Percentiles rank a stretch among this genome's conserved stretches.
These are phyloP conservation scores for Gaeumannomyces sp. DNA, from an alignment of 2,329 filamentous ascomycete genomes.

Conservation along the genomic window DNA sequence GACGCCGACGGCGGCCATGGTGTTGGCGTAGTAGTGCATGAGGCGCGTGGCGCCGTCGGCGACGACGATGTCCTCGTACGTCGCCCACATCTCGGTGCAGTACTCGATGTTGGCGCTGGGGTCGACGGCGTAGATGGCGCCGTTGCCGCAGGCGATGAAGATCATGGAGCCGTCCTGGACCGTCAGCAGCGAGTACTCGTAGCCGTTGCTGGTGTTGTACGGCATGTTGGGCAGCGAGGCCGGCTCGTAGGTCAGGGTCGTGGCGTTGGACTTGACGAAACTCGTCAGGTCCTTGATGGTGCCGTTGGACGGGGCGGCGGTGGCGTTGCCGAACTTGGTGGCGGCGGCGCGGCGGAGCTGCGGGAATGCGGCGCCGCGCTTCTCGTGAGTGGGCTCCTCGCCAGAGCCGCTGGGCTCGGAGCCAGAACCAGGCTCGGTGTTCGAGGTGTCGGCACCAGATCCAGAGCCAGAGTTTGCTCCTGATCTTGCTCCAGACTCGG, in stretches of 20 bases:
- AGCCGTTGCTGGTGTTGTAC: constrained; percentile 18
- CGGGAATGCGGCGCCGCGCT: no score
- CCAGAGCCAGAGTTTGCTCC: no score
- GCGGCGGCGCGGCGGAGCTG: no score
- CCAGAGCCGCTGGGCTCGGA: no score
- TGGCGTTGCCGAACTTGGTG: background rate
- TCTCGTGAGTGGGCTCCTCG: no score
- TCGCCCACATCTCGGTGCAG: constrained; percentile 42
- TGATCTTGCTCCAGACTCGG: no score
- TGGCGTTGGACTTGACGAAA: constrained; percentile 9
- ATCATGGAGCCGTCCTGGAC: constrained; percentile 16
- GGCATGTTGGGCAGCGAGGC: constrained; percentile 2
- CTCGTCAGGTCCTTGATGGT: constrained; percentile 4
- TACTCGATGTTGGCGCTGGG: constrained; percentile 88
- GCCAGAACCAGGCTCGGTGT: no score
- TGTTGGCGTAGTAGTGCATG: constrained; percentile 28
- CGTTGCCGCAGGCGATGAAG: constrained; percentile 26
- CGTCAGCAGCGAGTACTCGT: constrained; percentile 18
- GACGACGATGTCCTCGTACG: constrained; percentile 15
- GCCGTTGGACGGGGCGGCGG: background rate
- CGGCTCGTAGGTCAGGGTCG: background rate
- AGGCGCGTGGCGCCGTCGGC: constrained; percentile 11
- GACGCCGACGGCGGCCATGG: constrained; percentile 26
- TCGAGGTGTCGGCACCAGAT: no score
- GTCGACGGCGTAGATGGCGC: constrained; percentile 76